Evolutionary conservation across 106 monocot genomes (phyloP), one percentile per base, ranked within the genome.

Genomic region (Dactylorhiza incarnata): DNA sequence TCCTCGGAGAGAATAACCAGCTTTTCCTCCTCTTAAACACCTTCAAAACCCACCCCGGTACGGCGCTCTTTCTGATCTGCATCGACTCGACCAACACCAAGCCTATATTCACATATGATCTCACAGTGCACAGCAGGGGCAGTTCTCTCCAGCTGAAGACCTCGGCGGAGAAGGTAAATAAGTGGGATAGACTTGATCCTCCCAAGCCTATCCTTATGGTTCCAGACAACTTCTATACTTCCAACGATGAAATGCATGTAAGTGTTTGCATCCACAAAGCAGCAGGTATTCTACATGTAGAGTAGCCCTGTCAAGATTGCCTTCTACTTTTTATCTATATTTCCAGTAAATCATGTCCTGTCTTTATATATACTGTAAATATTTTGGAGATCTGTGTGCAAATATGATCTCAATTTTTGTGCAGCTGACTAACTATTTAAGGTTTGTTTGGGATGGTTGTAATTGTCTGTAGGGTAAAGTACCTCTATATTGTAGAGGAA

Each of bases 1-100:
- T 95, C 7, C 74, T 54, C 45, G 84, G 77, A 1, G 26, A 78
- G 0, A 81, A 84, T 53, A 78, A 75, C 9, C 72, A 79, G 11
- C 68, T 92, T 9, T 92, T 89, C 19, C 75, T 95, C 73, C 77
- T 95, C 37, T 46, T 82, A 7, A 92, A 86, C 61, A 63, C 77
- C 2, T 43, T 43, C 9, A 26, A 24, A 9, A 50, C 5, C 0
- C 43, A 20, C 16, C 9, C 47, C 7, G 85, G 89, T 5, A 75
- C 78, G 77, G 81, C 75, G 6, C 53, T 95, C 25, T 85, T 79
- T 9, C 17, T 95, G 29, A 61, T 55, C 51, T 83, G 79, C 62
- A 73, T 91, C 17, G 6, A 56, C 22, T 65, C 69, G 1, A 25
- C 23, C 9, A 45, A 53, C 73, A 0, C 15, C 22, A 56, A 72